phyloP scores from a whole-genome alignment of 2,329 filamentous ascomycete species.

The Fusarium anguioides region DNA sequence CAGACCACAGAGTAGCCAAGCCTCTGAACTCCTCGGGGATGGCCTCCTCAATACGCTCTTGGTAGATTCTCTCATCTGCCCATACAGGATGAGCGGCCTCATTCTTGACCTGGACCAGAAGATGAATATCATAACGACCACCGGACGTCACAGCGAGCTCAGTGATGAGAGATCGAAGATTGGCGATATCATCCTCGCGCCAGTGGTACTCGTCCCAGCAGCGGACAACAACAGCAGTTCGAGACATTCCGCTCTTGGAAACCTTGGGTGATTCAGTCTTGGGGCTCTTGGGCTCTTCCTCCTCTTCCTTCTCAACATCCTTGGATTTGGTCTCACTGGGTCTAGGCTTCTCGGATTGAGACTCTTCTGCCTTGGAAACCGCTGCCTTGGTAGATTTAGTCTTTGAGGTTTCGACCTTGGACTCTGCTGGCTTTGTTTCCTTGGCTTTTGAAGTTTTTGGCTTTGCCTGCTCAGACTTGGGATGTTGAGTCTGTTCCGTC shows the following conservation, averaged over 20 bases:
- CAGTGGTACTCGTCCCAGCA: constrained; percentile 86
- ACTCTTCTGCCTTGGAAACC: constrained; percentile 1
- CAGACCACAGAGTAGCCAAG: constrained; percentile 92
- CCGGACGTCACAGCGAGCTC: constrained; percentile 85
- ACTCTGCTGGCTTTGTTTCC: neutral
- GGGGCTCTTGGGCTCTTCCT: neutral
- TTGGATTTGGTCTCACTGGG: neutral
- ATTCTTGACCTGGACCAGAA: constrained; percentile 85
- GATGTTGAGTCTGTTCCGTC: neutral
- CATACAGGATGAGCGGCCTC: constrained; percentile 81
- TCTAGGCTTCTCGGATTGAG: neutral
- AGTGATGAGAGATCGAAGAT: constrained; percentile 83
- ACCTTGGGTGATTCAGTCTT: constrained; percentile 3
- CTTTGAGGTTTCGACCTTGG: neutral
- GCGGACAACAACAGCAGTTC: constrained; percentile 82
- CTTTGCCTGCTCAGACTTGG: constrained; percentile 8
- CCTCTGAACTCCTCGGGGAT: constrained; percentile 88
- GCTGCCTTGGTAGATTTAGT: constrained; percentile 5
- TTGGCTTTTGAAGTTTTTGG: neutral
- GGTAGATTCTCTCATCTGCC: constrained; percentile 77
- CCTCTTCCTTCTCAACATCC: neutral
- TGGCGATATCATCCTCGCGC: constrained; percentile 82
- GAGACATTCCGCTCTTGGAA: constrained; percentile 39
- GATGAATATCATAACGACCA: constrained; percentile 86
- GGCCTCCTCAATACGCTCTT: constrained; percentile 72